Base-by-base conservation (phyloP, 768 basidiomycete species). In the Amanita phalloides region DNA sequence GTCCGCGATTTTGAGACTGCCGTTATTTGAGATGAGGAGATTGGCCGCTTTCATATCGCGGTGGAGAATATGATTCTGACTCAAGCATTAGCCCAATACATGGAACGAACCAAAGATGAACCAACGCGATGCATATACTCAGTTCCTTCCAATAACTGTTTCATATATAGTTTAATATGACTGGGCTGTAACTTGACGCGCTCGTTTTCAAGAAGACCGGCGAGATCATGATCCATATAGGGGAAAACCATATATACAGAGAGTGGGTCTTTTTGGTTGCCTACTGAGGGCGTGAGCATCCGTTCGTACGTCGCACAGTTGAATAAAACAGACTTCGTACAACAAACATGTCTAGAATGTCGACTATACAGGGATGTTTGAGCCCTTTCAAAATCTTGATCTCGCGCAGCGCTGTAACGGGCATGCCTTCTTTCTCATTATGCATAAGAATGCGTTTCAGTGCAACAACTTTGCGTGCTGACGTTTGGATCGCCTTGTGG, bases 11-110 rank as follows among this genome's bases (percentile, higher is more conserved):
- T 84, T 83, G 13, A 98, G 73, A 20, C 76, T 73, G 3, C 96
- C 96, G 4, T 74, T 68, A 62, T 94, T 93, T 51, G 84, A 86
- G 48, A 99, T 95, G 44, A 99, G 82, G 46, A 98, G 70, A 63
- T 99, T 99, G 32, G 96, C 96, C 3, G 96, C 90, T 64, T 99
- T 99, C 88, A 99, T 94, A 60, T 99, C 96, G 42, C 96, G 91
- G 65, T 99, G 96, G 3, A 99, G 75, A 60, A 97, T 95, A 57
- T 90, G 82, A 66, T 98, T 96, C 95, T 97, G 54, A 5, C 3
- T 33, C 6, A 13, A 37, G 35, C 26, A 17, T 33, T 14, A 23
- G 13, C 20, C 21, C 20, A 51, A 14, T 46, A 53, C 35, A 55
- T 49, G 55, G 35, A 51, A 51, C 20, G 43, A 51, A 54, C 36